Conservation (phyloP, 345 rosid species). For the Salix dunnii region DNA sequence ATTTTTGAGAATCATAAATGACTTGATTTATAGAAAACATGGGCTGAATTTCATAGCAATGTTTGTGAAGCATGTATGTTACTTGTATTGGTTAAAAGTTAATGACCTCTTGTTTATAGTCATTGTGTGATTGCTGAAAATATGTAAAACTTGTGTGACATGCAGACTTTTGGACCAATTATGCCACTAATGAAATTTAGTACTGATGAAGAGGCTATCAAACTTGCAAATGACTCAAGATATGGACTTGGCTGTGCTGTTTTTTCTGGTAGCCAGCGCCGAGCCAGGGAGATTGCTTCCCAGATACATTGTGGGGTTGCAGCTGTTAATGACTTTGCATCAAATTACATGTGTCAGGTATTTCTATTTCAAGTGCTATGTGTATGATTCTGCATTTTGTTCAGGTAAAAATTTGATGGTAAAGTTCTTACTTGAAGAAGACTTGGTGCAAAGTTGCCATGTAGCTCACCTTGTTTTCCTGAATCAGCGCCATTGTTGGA, state of each 20-base stretch:
- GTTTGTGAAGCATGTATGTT: neutral
- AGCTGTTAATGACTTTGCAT: conserved; percentile 91
- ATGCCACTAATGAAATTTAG: conserved; percentile 95
- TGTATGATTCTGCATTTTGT: neutral
- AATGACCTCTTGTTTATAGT: neutral
- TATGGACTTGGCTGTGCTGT: conserved; percentile 97
- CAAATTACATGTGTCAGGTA: conserved; percentile 95
- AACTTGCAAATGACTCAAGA: conserved; percentile 85
- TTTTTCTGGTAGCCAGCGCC: conserved; percentile 73
- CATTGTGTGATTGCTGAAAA: neutral
- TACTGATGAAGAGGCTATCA: conserved; percentile 82
- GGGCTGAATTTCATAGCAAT: neutral
- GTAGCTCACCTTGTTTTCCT: neutral
- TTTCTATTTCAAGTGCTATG: neutral
- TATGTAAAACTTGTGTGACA: conserved; percentile 2
- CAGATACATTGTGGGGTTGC: conserved; percentile 86
- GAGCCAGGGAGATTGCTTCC: conserved; percentile 77
- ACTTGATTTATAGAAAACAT: neutral
- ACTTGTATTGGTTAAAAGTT: neutral
- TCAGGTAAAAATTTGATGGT: neutral
- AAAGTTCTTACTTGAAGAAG: neutral
- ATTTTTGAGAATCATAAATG: neutral
- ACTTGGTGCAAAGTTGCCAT: neutral
- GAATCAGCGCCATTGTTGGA: neutral
- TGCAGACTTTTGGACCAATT: conserved; percentile 95